These are phyloP conservation scores for Phytophthora rubi DNA, from an alignment of 352 stramenopile species.

Conservation along the genomic window DNA sequence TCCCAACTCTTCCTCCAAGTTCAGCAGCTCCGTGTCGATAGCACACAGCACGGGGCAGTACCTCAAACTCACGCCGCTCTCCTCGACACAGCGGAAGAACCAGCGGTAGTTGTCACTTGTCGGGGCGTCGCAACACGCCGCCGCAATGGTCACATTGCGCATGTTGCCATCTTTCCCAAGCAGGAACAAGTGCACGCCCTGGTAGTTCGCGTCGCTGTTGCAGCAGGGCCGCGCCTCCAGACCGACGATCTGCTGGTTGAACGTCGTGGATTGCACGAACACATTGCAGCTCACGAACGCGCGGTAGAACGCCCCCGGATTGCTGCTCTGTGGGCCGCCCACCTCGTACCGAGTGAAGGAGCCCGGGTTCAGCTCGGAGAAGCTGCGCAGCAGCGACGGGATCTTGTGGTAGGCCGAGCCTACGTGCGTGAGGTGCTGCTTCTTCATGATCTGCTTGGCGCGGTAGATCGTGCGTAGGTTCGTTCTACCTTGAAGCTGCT, in stretches of 20 bases:
- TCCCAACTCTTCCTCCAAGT: constrained; percentile 44
- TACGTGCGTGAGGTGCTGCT: constrained; percentile 38
- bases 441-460: constrained; percentile 55
- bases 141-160: constrained; percentile 48
- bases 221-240: constrained; percentile 46
- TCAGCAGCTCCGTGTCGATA: constrained; percentile 43
- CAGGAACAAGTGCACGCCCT: constrained; percentile 55
- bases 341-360: constrained; percentile 43
- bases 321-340: constrained; percentile 19
- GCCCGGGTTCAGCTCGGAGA: constrained; percentile 43
- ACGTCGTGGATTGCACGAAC: constrained; percentile 43
- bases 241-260: constrained; percentile 66
- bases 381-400: constrained; percentile 46
- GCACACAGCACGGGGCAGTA: constrained; percentile 54
- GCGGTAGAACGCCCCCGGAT: constrained; percentile 42
- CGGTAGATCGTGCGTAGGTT: constrained; percentile 68
- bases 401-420: constrained; percentile 50
- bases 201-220: constrained; percentile 43
- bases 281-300: constrained; percentile 56
- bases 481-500: constrained; percentile 42
- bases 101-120: constrained; percentile 55
- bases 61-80: constrained; percentile 48
- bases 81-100: constrained; percentile 56
- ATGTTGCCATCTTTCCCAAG: constrained; percentile 64
- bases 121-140: constrained; percentile 43